A percentile compares a stretch with the other conserved stretches of the same genome.
Conservation (phyloP, 257 asterid species). For the Linaria vulgaris region DNA sequence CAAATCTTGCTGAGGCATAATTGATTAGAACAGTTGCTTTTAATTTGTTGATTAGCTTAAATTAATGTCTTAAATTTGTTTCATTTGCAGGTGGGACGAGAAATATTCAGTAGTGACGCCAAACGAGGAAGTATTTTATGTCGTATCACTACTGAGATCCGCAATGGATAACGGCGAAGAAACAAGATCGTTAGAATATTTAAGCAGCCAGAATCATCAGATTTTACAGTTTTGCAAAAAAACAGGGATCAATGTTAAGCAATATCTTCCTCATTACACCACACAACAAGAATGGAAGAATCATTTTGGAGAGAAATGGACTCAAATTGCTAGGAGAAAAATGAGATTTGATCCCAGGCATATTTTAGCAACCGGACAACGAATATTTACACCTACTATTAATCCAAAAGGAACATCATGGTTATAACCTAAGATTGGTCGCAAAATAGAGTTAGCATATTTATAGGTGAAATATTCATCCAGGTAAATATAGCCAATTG, state of each 20-base stretch:
- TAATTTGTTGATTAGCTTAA: neutral
- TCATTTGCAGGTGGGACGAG: slow-evolving; percentile 53
- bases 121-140: slow-evolving; percentile 66
- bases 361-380: slow-evolving; percentile 72
- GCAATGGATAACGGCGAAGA: slow-evolving; percentile 62
- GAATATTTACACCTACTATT: slow-evolving; percentile 49
- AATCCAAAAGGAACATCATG: slow-evolving; percentile 34
- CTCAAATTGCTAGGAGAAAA: slow-evolving; percentile 42
- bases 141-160: slow-evolving; percentile 66
- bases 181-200: slow-evolving; percentile 46
- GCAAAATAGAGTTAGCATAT: neutral
- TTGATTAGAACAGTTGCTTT: no score
- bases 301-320: slow-evolving; percentile 73
- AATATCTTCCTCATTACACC: slow-evolving; percentile 76
- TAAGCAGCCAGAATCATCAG: slow-evolving; percentile 49
- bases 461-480: slow-evolving; percentile 12
- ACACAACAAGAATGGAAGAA: slow-evolving; percentile 58
- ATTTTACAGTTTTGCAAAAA: slow-evolving; percentile 56
- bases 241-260: slow-evolving; percentile 46
- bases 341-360: slow-evolving; percentile 59
- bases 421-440: slow-evolving; percentile 23
- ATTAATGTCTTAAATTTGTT: neutral
- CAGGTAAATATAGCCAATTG: slow-evolving; percentile 19
- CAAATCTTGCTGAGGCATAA: no score
- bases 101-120: slow-evolving; percentile 66